A percentile compares a stretch with the other conserved stretches of the same genome.
Conservation (phyloP, 2,329 filamentous ascomycete genomes). For the Cyphellophora europaea region DNA sequence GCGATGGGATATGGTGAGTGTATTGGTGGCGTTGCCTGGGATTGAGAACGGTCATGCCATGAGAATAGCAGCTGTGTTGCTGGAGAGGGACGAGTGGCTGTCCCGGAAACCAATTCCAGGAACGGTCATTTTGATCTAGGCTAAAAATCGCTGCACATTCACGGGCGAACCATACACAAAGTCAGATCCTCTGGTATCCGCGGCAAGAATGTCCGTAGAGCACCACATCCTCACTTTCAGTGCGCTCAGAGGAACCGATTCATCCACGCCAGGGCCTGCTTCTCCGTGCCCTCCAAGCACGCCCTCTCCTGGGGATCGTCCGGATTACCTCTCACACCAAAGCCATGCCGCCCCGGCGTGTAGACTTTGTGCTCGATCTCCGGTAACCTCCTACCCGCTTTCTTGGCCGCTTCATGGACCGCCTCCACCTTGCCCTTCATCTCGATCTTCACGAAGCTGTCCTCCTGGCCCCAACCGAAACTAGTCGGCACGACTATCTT, state of each 20-base stretch:
- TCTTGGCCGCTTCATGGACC: conserved; percentile 14
- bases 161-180: neutral
- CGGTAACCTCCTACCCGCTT: conserved; percentile 17
- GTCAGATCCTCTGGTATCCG: neutral
- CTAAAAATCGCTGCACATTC: neutral
- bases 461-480: conserved; percentile 19
- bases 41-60: too few species aligned
- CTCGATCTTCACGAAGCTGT: conserved; percentile 14
- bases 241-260: conserved; percentile 14
- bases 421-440: conserved; percentile 18
- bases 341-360: conserved; percentile 26
- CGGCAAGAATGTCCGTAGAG: too few species aligned
- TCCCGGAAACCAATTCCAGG: too few species aligned
- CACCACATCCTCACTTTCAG: too few species aligned
- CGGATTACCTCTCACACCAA: conserved; percentile 29
- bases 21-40: too few species aligned
- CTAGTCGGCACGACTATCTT: conserved; percentile 16
- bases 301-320: conserved; percentile 26
- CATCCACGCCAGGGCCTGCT: conserved; percentile 21
- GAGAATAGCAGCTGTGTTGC: too few species aligned
- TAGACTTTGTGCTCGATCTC: conserved; percentile 26
- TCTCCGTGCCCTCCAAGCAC: conserved; percentile 27
- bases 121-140: neutral
- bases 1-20: conserved; percentile 1
- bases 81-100: too few species aligned